phyloP scores from a whole-genome alignment of 2,329 filamentous ascomycete genomes.

The Nothophaeocryptopus gaeumannii region DNA sequence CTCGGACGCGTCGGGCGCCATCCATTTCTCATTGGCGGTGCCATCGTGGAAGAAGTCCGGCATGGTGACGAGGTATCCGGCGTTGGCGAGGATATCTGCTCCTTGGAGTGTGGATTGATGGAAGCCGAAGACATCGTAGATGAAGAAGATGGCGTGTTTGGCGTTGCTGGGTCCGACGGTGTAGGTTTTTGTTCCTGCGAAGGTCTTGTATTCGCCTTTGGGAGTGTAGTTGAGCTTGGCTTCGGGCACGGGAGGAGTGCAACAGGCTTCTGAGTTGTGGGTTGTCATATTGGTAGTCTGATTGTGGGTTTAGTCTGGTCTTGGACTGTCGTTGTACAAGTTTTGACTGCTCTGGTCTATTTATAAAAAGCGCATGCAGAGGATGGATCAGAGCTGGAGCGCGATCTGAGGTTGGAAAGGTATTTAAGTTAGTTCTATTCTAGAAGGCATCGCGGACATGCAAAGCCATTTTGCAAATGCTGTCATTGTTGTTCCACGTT shows the following conservation, averaged over 20 bases:
- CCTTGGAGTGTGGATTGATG: constrained; percentile 34
- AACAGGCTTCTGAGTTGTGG: constrained; percentile 12
- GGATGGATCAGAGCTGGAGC: too few relatives aligned
- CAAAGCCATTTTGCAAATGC: too few relatives aligned
- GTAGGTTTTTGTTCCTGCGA: constrained; percentile 9
- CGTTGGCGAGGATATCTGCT: constrained; percentile 34
- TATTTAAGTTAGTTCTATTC: too few relatives aligned
- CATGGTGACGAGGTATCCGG: constrained; percentile 34
- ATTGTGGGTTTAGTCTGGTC: background rate
- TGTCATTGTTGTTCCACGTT: too few relatives aligned
- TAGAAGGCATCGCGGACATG: too few relatives aligned
- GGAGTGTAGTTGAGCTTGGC: constrained; percentile 5
- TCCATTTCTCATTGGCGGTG: constrained; percentile 18
- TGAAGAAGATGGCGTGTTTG: constrained; percentile 29
- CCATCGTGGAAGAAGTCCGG: constrained; percentile 38
- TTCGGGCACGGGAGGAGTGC: constrained; percentile 5
- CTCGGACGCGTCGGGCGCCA: background rate
- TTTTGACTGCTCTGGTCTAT: too few relatives aligned
- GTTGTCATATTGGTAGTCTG: constrained; percentile 1
- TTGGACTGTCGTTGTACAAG: too few relatives aligned
- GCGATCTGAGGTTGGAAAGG: too few relatives aligned
- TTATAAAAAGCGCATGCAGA: too few relatives aligned
- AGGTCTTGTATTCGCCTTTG: constrained; percentile 11
- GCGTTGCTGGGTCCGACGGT: constrained; percentile 12
- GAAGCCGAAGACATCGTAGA: constrained; percentile 37